Percentiles rank a stretch among this genome's conserved stretches.
These are phyloP conservation scores for Trichoderma cornu-damae DNA, from an alignment of 2,329 filamentous ascomycete species.

Conservation along the genomic window DNA sequence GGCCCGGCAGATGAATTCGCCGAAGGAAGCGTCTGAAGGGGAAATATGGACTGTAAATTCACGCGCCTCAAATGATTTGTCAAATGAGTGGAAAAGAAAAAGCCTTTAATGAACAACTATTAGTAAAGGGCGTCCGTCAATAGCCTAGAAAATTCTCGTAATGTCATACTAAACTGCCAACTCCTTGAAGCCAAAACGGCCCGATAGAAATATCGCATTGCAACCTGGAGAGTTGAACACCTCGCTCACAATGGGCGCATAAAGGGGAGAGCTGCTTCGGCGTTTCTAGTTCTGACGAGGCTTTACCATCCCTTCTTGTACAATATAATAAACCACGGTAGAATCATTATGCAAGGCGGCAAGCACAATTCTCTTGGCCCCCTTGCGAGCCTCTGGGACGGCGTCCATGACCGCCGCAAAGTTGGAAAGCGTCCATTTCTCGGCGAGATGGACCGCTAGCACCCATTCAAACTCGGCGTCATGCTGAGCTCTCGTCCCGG, in stretches of 20 bases:
- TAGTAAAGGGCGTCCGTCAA: neutral
- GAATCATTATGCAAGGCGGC: slow-evolving; percentile 74
- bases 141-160: neutral
- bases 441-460: slow-evolving; percentile 64
- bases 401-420: slow-evolving; percentile 68
- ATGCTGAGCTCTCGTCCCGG: slow-evolving; percentile 42
- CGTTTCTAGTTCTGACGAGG: slow-evolving; percentile 66
- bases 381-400: slow-evolving; percentile 43
- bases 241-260: neutral
- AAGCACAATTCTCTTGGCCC: slow-evolving; percentile 65
- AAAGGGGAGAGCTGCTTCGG: slow-evolving; percentile 21
- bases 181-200: slow-evolving; percentile 12
- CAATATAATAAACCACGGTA: slow-evolving; percentile 77
- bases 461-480: slow-evolving; percentile 68
- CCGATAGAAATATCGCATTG: neutral
- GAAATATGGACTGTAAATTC: neutral
- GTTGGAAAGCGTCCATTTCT: slow-evolving; percentile 63
- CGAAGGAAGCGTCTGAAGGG: neutral
- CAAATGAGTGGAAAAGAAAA: neutral
- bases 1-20: neutral
- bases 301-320: slow-evolving; percentile 84
- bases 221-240: neutral
- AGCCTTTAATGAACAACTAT: neutral
- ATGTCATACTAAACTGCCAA: slow-evolving; percentile 4
- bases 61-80: neutral